These are phyloP conservation scores for Pharnaceum exiguum DNA, from an alignment of 148 eudicot species.

Conservation along the genomic window DNA sequence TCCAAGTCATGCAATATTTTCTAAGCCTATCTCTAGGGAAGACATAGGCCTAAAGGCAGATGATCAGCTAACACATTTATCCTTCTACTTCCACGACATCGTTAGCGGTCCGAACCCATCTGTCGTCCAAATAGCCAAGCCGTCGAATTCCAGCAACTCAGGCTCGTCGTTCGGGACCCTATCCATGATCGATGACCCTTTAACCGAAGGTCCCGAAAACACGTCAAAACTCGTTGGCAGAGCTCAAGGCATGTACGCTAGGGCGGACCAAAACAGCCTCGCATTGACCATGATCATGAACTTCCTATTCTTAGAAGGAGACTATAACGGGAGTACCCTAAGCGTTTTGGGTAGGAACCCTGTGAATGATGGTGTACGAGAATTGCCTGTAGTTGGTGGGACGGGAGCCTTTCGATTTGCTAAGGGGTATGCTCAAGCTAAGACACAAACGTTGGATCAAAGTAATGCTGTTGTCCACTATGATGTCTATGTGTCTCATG, in stretches of 20 bases:
- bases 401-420: constrained; percentile 51
- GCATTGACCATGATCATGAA: constrained; percentile 39
- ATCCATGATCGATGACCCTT: constrained; percentile 42
- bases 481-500: constrained; percentile 34
- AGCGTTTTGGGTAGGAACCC: constrained; percentile 37
- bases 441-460: constrained; percentile 28
- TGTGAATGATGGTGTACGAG: constrained; percentile 22
- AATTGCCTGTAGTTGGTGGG: constrained; percentile 51
- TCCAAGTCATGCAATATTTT: constrained; percentile 6
- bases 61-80: constrained; percentile 15
- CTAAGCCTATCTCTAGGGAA: constrained; percentile 5
- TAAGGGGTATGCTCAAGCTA: constrained; percentile 45
- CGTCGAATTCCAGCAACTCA: constrained; percentile 15
- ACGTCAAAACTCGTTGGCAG: constrained; percentile 38
- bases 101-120: constrained; percentile 26
- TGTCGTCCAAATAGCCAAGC: constrained; percentile 16
- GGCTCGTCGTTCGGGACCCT: constrained; percentile 30
- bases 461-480: constrained; percentile 40
- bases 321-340: constrained; percentile 40
- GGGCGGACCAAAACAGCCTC: constrained; percentile 27
- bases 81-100: constrained; percentile 26
- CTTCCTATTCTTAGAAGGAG: constrained; percentile 27
- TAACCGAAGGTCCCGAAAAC: constrained; percentile 32
- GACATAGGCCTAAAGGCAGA: constrained; percentile 19
- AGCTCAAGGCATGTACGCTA: constrained; percentile 48